Evolutionary conservation across 768 basidiomycete species (phyloP).

Genomic region (Russula sp.): DNA sequence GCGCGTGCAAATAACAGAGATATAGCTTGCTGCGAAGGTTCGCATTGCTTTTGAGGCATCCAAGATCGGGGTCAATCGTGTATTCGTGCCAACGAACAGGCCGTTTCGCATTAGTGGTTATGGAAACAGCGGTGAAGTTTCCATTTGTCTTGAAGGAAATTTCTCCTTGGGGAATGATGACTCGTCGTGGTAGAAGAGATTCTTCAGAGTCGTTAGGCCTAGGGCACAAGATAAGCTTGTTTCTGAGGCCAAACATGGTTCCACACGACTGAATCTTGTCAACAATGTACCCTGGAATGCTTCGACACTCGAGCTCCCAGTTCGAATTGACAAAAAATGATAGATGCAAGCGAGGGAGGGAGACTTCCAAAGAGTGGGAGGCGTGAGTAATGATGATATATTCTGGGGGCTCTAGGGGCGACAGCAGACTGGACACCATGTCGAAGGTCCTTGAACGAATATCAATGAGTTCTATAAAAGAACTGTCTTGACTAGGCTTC

Average conservation of each 20-base stretch:
- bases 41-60: constrained; percentile 34
- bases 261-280: constrained; percentile 44
- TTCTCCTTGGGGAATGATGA: constrained; percentile 18
- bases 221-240: constrained; percentile 32
- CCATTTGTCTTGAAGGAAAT: background rate
- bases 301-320: constrained; percentile 40
- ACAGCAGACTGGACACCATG: constrained; percentile 8
- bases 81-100: constrained; percentile 36
- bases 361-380: constrained; percentile 24
- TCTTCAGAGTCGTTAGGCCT: background rate
- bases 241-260: constrained; percentile 45
- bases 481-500: background rate
- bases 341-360: constrained; percentile 44
- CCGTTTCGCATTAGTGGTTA: background rate
- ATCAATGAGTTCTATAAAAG: constrained; percentile 3
- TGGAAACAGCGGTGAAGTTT: constrained; percentile 9
- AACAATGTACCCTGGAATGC: constrained; percentile 45
- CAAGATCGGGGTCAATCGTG: constrained; percentile 36
- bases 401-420: background rate
- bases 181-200: background rate
- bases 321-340: constrained; percentile 40
- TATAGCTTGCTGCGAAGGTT: constrained; percentile 38
- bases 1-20: constrained; percentile 45
- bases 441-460: constrained; percentile 14
- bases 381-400: background rate